phyloP scores from a whole-genome alignment of 2,329 filamentous ascomycete genomes.

The Calonectria ilicicola region DNA sequence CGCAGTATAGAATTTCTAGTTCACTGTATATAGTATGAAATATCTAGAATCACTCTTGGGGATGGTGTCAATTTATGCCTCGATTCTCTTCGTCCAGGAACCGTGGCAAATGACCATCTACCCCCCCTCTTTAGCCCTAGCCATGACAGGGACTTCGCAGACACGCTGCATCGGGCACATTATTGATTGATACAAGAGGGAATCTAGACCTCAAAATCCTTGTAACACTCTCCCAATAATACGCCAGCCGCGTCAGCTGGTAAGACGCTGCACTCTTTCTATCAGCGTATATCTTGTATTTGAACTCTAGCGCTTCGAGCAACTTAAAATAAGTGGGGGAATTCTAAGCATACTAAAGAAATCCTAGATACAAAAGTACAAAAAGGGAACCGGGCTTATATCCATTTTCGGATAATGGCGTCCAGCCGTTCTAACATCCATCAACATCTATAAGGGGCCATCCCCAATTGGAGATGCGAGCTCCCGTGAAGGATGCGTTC shows the following conservation, averaged over 20 bases:
- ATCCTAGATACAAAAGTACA: not conserved
- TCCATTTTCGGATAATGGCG: not conserved
- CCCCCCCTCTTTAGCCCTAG: not conserved
- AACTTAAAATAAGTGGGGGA: not conserved
- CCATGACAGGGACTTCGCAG: not conserved
- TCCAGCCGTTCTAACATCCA: not conserved
- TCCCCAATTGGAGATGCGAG: slow-evolving; percentile 7
- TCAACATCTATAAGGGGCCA: not conserved
- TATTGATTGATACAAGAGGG: not conserved
- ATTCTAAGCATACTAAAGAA: not conserved
- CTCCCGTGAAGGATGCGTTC: slow-evolving; percentile 3
- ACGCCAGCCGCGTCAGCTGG: not conserved
- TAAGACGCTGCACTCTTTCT: not conserved
- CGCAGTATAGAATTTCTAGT: not conserved
- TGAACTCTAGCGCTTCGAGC: not conserved
- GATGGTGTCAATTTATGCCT: not conserved
- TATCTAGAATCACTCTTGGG: not conserved
- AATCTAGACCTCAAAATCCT: not conserved
- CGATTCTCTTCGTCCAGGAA: too few species aligned
- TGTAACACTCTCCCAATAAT: not conserved
- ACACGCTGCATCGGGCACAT: not conserved
- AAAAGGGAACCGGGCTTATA: not conserved
- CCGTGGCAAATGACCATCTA: not conserved
- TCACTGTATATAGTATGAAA: too few species aligned
- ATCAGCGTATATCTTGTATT: not conserved